These are phyloP conservation scores for Melampsora abietis-canadensis DNA, from an alignment of 1,284 basidiomycete genomes.

Conservation along the genomic window DNA sequence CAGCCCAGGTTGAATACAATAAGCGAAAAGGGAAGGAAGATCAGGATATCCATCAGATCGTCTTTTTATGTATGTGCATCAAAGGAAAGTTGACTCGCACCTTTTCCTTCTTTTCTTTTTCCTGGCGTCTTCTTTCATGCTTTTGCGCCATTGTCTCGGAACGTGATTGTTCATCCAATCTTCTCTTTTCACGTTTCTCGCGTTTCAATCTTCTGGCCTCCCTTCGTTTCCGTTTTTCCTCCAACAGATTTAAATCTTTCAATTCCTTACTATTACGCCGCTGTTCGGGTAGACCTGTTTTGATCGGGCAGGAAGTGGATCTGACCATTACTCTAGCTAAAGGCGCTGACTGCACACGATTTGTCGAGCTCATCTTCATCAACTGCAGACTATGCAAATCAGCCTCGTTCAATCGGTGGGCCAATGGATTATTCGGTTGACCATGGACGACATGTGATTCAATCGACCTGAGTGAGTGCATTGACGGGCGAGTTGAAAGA, in stretches of 20 bases:
- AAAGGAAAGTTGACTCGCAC: slow-evolving; percentile 5
- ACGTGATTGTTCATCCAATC: neutral
- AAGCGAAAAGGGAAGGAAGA: neutral
- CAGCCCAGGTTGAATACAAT: neutral
- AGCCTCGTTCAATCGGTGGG: slow-evolving; percentile 23
- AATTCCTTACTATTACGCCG: neutral
- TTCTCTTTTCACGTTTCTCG: slow-evolving; percentile 32
- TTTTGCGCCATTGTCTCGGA: slow-evolving; percentile 35
- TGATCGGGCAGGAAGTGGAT: slow-evolving; percentile 14
- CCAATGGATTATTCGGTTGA: slow-evolving; percentile 13
- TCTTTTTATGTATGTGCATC: no score
- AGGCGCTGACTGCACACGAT: neutral
- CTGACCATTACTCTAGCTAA: neutral
- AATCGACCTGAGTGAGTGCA: slow-evolving; percentile 30
- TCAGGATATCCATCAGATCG: no score
- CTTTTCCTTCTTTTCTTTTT: slow-evolving; percentile 40
- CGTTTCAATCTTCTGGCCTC: slow-evolving; percentile 23
- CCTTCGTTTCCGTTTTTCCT: slow-evolving; percentile 33
- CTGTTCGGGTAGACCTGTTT: slow-evolving; percentile 8
- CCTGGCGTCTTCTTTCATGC: slow-evolving; percentile 28
- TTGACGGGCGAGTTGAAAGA: slow-evolving; percentile 20
- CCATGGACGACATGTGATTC: slow-evolving; percentile 13
- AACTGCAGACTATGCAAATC: slow-evolving; percentile 10
- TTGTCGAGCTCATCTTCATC: slow-evolving; percentile 13
- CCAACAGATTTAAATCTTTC: slow-evolving; percentile 12